Conservation (phyloP, 1,284 basidiomycete species). For the Earliella scabrosa region DNA sequence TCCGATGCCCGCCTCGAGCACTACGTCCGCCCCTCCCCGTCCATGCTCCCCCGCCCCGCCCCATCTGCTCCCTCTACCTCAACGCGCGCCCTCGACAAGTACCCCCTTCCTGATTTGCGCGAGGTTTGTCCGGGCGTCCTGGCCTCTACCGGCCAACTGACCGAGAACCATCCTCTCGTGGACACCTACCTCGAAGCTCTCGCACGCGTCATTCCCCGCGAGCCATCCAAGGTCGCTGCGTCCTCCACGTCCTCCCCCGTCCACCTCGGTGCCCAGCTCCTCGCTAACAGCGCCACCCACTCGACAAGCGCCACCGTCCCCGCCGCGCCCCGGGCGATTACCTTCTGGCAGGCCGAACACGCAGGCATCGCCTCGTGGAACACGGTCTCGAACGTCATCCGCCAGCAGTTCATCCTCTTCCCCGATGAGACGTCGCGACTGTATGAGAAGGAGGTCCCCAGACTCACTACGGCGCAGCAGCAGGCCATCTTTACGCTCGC, state of each 20-base stretch:
- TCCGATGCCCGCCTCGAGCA: constrained; percentile 24
- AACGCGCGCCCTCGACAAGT: constrained; percentile 16
- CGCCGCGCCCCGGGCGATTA: constrained; percentile 5
- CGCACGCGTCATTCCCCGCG: constrained; percentile 10
- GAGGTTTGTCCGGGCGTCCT: constrained; percentile 26
- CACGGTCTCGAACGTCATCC: constrained; percentile 19
- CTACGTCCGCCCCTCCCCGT: constrained; percentile 9
- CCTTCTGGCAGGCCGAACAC: constrained; percentile 17
- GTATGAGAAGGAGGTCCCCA: constrained; percentile 14
- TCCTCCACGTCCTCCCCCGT: constrained; percentile 3
- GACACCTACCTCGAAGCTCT: constrained; percentile 23
- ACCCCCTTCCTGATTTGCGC: constrained; percentile 15
- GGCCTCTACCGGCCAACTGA: constrained; percentile 22
- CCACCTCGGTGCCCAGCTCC: not conserved
- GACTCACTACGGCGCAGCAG: constrained; percentile 21
- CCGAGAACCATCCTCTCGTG: constrained; percentile 31
- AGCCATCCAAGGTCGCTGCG: constrained; percentile 8
- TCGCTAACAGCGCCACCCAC: not conserved
- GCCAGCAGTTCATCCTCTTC: constrained; percentile 22
- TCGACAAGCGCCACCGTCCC: too few relatives aligned
- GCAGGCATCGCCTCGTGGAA: constrained; percentile 20
- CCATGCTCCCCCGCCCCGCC: constrained; percentile 3
- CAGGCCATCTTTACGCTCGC: constrained; percentile 30
- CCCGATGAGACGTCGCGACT: constrained; percentile 13
- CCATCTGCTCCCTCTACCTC: constrained; percentile 1